Evolutionary conservation across 2,329 filamentous ascomycete genomes (phyloP).

Genomic region (Tolypocladium inflatum): DNA sequence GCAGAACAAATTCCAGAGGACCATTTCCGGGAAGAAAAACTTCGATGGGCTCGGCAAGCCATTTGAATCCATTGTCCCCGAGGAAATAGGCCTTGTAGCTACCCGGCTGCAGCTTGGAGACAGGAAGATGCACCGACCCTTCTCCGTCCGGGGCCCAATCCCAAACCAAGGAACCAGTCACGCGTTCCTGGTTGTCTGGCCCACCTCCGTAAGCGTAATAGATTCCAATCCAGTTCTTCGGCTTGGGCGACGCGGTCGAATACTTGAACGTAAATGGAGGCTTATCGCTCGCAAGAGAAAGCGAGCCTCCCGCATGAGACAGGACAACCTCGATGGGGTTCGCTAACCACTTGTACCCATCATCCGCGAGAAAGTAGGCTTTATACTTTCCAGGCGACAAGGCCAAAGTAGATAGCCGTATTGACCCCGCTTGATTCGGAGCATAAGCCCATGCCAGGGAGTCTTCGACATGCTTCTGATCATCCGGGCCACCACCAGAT

Average conservation of each 20-base stretch:
- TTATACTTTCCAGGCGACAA: constrained; percentile 19
- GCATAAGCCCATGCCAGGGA: constrained; percentile 23
- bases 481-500: constrained; percentile 19
- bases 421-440: constrained; percentile 11
- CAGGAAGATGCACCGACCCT: constrained; percentile 14
- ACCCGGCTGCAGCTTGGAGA: constrained; percentile 12
- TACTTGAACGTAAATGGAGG: constrained; percentile 20
- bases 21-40: constrained; percentile 11
- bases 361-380: constrained; percentile 21
- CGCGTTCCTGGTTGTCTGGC: constrained; percentile 17
- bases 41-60: constrained; percentile 20
- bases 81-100: constrained; percentile 24
- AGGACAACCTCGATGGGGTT: constrained; percentile 15
- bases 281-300: background rate
- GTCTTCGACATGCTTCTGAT: constrained; percentile 13
- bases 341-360: constrained; percentile 23
- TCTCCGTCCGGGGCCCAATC: constrained; percentile 14
- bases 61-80: constrained; percentile 20
- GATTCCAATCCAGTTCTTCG: constrained; percentile 26
- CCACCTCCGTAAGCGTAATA: constrained; percentile 19
- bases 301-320: background rate
- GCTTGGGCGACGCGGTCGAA: constrained; percentile 12
- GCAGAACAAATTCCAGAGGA: constrained; percentile 14
- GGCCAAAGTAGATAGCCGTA: constrained; percentile 10
- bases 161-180: constrained; percentile 18